These are phyloP conservation scores for Strobilomyces echinocephalus DNA, from an alignment of 768 basidiomycete species.

Conservation along the genomic window DNA sequence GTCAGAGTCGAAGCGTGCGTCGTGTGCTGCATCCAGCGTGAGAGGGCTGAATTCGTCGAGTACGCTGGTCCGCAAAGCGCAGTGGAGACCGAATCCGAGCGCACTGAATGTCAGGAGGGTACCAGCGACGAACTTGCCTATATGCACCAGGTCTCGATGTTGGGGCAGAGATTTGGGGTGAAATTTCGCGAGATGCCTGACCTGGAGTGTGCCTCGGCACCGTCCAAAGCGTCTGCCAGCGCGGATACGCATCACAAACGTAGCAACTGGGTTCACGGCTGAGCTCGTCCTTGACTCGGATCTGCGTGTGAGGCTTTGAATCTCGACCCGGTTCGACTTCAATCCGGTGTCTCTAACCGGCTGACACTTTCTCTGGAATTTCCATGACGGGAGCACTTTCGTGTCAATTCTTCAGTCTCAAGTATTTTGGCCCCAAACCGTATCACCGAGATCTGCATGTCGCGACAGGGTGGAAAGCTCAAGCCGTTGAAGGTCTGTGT, in stretches of 20 bases:
- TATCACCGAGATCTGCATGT: conserved; percentile 14
- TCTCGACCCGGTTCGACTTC: no score
- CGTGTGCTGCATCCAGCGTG: background rate
- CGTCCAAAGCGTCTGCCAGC: background rate
- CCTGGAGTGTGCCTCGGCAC: background rate
- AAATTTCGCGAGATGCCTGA: conserved; percentile 1
- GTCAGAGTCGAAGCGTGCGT: background rate
- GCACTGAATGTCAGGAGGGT: conserved; percentile 20
- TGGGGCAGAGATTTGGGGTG: background rate
- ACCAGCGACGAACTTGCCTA: conserved; percentile 14
- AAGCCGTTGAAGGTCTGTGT: conserved; percentile 75
- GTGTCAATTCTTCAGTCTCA: background rate
- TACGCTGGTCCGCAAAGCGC: conserved; percentile 3
- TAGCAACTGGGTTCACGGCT: background rate
- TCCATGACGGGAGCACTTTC: conserved; percentile 6
- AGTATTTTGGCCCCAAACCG: conserved; percentile 4
- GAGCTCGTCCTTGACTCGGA: no score
- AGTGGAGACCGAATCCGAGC: conserved; percentile 16
- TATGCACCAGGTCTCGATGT: conserved; percentile 4
- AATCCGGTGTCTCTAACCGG: no score
- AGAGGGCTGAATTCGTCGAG: conserved; percentile 6
- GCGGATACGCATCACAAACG: background rate
- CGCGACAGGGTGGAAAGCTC: conserved; percentile 76
- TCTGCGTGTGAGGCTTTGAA: no score
- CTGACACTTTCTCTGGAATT: background rate